Percentiles rank a stretch among this genome's conserved stretches.
Conservation (phyloP, 2,329 filamentous ascomycete genomes). For the Colletotrichum lentis region DNA sequence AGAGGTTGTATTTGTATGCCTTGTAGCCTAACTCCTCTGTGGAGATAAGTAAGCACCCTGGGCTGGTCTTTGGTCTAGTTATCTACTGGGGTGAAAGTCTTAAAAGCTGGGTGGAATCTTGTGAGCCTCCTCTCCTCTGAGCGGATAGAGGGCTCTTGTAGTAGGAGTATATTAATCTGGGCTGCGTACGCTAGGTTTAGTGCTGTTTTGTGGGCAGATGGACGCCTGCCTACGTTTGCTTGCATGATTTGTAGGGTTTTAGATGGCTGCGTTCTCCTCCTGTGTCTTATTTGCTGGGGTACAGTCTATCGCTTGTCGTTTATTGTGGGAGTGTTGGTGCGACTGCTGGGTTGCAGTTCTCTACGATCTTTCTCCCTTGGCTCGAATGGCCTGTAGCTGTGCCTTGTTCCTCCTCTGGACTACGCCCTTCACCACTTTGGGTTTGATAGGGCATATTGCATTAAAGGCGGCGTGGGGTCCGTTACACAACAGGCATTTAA, state of each 20-base stretch:
- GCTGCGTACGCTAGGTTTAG: slow-evolving; percentile 5
- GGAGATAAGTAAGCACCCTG: slow-evolving; percentile 16
- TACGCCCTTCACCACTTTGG: slow-evolving; percentile 8
- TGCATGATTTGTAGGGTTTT: slow-evolving; percentile 15
- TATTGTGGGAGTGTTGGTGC: background rate
- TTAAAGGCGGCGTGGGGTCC: background rate
- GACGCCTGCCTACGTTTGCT: slow-evolving; percentile 4
- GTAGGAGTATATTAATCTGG: slow-evolving; percentile 9
- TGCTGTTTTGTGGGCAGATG: background rate
- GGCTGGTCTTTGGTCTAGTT: slow-evolving; percentile 10
- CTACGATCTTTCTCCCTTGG: slow-evolving; percentile 3
- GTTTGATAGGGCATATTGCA: background rate
- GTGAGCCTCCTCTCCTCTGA: slow-evolving; percentile 1
- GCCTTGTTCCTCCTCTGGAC: slow-evolving; percentile 31
- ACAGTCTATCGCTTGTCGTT: background rate
- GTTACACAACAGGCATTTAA: slow-evolving; percentile 1
- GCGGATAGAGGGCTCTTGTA: slow-evolving; percentile 10
- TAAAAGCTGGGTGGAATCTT: background rate
- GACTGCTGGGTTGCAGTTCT: background rate
- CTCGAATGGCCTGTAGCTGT: slow-evolving; percentile 12
- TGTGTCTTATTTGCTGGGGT: background rate
- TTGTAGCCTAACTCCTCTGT: slow-evolving; percentile 2
- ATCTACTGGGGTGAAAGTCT: slow-evolving; percentile 11
- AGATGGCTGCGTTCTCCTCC: background rate
- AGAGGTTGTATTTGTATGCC: slow-evolving; percentile 6